Conservation (phyloP, 768 basidiomycete species). For the Suillus variegatus region DNA sequence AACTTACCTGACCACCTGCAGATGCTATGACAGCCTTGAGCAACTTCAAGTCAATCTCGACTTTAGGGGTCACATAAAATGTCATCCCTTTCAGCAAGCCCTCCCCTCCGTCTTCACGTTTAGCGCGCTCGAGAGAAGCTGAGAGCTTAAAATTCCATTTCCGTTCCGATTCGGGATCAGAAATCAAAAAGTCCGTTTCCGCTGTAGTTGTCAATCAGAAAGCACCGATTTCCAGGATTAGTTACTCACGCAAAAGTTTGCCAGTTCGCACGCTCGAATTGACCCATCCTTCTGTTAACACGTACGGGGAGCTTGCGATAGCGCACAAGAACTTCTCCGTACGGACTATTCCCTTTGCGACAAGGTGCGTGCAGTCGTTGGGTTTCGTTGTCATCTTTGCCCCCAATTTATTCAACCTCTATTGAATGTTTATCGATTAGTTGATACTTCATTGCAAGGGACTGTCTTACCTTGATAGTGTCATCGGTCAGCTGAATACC, state of each 20-base stretch:
- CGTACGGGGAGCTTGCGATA: conserved; percentile 57
- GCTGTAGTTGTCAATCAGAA: conserved; percentile 41
- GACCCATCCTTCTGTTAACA: conserved; percentile 74
- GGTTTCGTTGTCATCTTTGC: conserved; percentile 62
- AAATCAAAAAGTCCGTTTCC: conserved; percentile 57
- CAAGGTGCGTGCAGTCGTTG: conserved; percentile 75
- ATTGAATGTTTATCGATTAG: conserved; percentile 6
- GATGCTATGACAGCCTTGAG: conserved; percentile 70
- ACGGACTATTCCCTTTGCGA: conserved; percentile 67
- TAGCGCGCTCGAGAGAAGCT: conserved; percentile 62
- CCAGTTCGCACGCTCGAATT: conserved; percentile 54
- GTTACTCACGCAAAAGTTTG: conserved; percentile 61
- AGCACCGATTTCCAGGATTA: not conserved
- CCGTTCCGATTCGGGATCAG: conserved; percentile 62
- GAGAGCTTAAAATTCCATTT: conserved; percentile 67
- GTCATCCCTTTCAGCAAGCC: conserved; percentile 63
- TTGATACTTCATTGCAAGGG: not conserved
- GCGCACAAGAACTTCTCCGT: conserved; percentile 90
- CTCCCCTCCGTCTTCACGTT: conserved; percentile 39
- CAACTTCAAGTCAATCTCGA: conserved; percentile 57
- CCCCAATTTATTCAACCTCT: conserved; percentile 69
- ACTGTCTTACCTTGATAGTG: conserved; percentile 53
- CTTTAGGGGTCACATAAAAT: conserved; percentile 76
- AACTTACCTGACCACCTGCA: conserved; percentile 68
- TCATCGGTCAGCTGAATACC: conserved; percentile 59